Base-by-base conservation (phyloP, 1,139 yeast genomes). In the Pichia sp. region DNA sequence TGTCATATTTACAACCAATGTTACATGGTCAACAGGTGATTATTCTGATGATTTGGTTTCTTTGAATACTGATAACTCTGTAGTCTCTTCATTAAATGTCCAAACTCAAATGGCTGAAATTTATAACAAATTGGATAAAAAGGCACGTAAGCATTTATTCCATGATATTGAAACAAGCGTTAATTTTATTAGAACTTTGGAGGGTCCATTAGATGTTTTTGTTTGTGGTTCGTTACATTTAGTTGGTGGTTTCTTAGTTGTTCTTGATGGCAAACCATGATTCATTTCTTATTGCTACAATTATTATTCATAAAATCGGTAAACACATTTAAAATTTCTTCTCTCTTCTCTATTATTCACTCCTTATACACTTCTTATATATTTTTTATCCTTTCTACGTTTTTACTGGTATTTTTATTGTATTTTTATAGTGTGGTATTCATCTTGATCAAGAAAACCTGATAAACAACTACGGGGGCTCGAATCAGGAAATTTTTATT, bases 151-250 rank as follows among this genome's bases (percentile, higher is more conserved):
- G 34, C 81, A 79, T 57, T 81, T 93, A 1, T 78, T 83, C 60
- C 78, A 80, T 42, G 89, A 83, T 61, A 87, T 95, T 47, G 96
- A 93, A 67, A 79, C 86, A 1, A 83, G 93, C 8, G 79, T 84
- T 18, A 75, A 80, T 42, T 73, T 77, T 58, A 72, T 79, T 51
- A 73, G 76, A 57, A 69, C 68, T 62, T 80, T 65, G 65, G 77
- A 68, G 55, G 69, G 68, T 22, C 74, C 70, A 3, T 71, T 83
- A 25, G 91, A 90, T 59, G 95, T 90, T 1, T 84, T 90, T 70
- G 97, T 90, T 0, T 87, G 96, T 56, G 99, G 99, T 2, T 91
- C 98, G 28, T 73, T 95, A 57, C 96, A 91, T 67, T 73, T 95
- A 52, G 96, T 93, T 13, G 99, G 99, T 22, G 99, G 99, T 0